These are phyloP conservation scores for Ascochyta rabiei DNA, from an alignment of 2,329 filamentous ascomycete genomes.

Conservation along the genomic window DNA sequence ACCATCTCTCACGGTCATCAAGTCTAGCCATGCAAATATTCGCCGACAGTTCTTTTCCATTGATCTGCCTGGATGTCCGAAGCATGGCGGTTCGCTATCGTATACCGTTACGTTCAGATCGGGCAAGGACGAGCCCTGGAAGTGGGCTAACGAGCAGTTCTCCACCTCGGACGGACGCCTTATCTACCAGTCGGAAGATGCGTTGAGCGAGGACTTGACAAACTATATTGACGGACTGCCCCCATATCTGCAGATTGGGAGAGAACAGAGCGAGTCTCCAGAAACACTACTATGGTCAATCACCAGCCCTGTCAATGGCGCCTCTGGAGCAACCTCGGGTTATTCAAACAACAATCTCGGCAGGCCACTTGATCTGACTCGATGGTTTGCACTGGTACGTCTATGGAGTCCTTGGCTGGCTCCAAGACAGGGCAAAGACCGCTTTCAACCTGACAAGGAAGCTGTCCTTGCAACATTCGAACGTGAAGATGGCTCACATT, in stretches of 20 bases:
- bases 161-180: constrained; percentile 68
- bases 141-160: constrained; percentile 71
- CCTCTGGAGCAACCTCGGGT: constrained; percentile 64
- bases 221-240: constrained; percentile 66
- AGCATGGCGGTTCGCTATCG: constrained; percentile 57
- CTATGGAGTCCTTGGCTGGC: constrained; percentile 85
- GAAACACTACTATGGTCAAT: constrained; percentile 75
- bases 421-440: constrained; percentile 77
- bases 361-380: constrained; percentile 65
- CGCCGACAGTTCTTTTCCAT: constrained; percentile 61
- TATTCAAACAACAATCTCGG: constrained; percentile 66
- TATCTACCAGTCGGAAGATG: constrained; percentile 55
- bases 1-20: constrained; percentile 33
- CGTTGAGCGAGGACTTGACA: constrained; percentile 52
- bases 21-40: constrained; percentile 16
- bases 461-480: constrained; percentile 80
- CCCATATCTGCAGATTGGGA: constrained; percentile 59
- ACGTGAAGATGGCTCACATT: constrained; percentile 70
- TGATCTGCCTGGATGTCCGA: constrained; percentile 52
- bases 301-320: constrained; percentile 60
- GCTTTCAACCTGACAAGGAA: constrained; percentile 75
- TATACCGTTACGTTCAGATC: constrained; percentile 77
- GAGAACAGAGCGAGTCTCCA: constrained; percentile 68
- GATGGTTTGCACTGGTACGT: constrained; percentile 83
- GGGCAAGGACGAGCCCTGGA: constrained; percentile 62